Percentiles rank a stretch among this genome's conserved stretches.
Evolutionary conservation across 495 filamentous ascomycete genomes (phyloP).

Genomic region (Penicillium cataractarum): DNA sequence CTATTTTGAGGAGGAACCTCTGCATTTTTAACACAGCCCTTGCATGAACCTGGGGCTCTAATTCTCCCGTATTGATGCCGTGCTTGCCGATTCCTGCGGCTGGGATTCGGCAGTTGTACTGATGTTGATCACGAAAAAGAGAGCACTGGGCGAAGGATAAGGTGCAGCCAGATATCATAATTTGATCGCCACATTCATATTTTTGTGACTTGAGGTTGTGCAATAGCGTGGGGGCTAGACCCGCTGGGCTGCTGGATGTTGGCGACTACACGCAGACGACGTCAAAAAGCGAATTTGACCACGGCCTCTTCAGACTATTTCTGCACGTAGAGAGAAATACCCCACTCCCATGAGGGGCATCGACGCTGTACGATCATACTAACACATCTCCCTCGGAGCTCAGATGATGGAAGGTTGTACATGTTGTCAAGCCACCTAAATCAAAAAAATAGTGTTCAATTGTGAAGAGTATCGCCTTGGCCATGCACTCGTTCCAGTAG

Average conservation of each 20-base stretch:
- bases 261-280: neutral
- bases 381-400: neutral
- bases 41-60: neutral
- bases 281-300: neutral
- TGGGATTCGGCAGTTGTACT: neutral
- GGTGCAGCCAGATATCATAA: neutral
- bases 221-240: neutral
- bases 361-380: neutral
- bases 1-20: neutral
- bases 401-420: neutral
- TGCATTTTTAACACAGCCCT: neutral
- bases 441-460: neutral
- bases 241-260: neutral
- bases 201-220: neutral
- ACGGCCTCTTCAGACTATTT: neutral
- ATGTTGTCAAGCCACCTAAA: neutral
- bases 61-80: neutral
- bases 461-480: neutral
- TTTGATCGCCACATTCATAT: neutral
- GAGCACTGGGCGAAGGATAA: too few species aligned
- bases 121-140: neutral
- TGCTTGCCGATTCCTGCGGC: neutral
- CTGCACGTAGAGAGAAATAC: neutral
- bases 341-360: neutral
- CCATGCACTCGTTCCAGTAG: neutral